Conservation (phyloP, 108 stramenopile genomes). For the Schizochytrium sp. region DNA sequence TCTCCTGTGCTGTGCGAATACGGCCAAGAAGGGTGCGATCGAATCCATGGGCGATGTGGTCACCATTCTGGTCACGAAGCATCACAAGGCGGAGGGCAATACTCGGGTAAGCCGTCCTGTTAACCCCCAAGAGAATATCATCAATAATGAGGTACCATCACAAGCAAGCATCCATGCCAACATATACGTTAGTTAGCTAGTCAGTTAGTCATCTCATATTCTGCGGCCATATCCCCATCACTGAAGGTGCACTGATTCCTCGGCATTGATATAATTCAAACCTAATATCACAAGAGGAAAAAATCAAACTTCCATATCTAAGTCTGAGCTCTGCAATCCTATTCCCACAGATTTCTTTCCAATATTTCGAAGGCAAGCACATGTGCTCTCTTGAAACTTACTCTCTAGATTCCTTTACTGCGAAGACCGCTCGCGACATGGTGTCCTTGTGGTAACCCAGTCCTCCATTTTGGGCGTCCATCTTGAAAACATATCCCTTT, state of each 20-base stretch:
- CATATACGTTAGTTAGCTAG: too few species aligned
- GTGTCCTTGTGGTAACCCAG: constrained; percentile 55
- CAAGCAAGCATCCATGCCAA: too few species aligned
- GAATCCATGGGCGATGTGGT: constrained; percentile 56
- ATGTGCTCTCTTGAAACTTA: background rate
- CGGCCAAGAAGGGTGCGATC: constrained; percentile 43
- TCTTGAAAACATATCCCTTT: background rate
- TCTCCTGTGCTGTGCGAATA: background rate
- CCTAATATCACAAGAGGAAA: too few species aligned
- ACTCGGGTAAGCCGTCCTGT: constrained; percentile 24
- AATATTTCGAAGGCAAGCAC: too few species aligned
- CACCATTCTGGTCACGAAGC: constrained; percentile 37
- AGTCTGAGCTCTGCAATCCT: background rate
- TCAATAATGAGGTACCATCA: too few species aligned
- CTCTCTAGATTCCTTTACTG: background rate
- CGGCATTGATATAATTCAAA: too few species aligned
- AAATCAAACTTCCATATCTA: too few species aligned
- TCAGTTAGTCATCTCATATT: too few species aligned
- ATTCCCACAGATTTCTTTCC: background rate
- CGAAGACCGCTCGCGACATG: background rate
- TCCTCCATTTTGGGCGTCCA: constrained; percentile 3
- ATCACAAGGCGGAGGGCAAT: constrained; percentile 44
- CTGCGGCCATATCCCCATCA: too few species aligned
- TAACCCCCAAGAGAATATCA: too few species aligned
- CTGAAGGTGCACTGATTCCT: too few species aligned